phyloP scores from a whole-genome alignment of 441 rosid genomes.

The Mallotus japonicus region DNA sequence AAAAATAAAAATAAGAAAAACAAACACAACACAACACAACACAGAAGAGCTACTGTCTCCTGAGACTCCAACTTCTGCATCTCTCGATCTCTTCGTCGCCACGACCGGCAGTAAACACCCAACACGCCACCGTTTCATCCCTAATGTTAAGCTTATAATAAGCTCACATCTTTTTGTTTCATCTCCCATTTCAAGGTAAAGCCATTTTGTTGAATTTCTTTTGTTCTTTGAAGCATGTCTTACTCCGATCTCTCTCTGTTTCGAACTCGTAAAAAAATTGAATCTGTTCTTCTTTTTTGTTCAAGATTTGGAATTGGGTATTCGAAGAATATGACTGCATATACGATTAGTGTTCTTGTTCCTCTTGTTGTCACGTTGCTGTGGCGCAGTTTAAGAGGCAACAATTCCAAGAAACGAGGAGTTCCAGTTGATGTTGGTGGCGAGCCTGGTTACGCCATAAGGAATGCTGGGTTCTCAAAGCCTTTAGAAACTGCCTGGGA shows the following conservation, averaged over 20 bases:
- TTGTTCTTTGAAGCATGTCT: neutral
- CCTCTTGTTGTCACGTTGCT: slow-evolving; percentile 58
- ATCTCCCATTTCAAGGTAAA: neutral
- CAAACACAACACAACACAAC: neutral
- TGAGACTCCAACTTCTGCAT: slow-evolving; percentile 33
- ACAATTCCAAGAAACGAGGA: slow-evolving; percentile 59
- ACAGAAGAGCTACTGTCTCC: slow-evolving; percentile 1
- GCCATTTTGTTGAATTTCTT: neutral
- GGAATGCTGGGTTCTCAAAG: slow-evolving; percentile 54
- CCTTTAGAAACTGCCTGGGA: slow-evolving; percentile 76
- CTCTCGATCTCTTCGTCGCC: slow-evolving; percentile 44
- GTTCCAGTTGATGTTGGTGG: slow-evolving; percentile 78
- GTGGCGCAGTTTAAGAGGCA: too few species aligned
- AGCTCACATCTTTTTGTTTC: too few species aligned
- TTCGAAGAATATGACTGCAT: slow-evolving; percentile 57
- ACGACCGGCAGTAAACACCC: neutral
- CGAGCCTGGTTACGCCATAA: slow-evolving; percentile 68
- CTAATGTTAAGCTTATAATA: neutral
- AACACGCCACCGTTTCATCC: slow-evolving; percentile 10
- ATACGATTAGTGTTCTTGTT: slow-evolving; percentile 64
- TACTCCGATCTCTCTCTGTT: neutral
- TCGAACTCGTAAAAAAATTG: slow-evolving; percentile 19
- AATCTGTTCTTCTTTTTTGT: neutral
- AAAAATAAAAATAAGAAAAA: neutral
- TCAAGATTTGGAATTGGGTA: neutral